phyloP scores from a whole-genome alignment of 805 yeast species.

The Candida broadrunensis region DNA sequence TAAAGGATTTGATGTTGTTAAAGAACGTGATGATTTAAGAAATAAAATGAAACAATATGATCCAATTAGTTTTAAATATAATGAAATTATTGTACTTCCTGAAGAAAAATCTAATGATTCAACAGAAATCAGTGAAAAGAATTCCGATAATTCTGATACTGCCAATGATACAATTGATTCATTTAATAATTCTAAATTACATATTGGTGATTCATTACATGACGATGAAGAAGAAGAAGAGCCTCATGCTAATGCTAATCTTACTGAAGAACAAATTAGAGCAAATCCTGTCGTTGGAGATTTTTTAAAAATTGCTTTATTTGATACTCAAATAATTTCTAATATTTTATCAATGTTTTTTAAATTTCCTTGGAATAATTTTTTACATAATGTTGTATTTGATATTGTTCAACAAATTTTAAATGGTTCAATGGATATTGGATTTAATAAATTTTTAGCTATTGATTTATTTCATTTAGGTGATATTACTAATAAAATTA shows the following conservation, averaged over 20 bases:
- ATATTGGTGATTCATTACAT: slow-evolving; percentile 19
- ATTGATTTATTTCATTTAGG: slow-evolving; percentile 58
- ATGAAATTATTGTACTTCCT: slow-evolving; percentile 40
- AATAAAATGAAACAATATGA: slow-evolving; percentile 39
- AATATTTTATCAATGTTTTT: slow-evolving; percentile 43
- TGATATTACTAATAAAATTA: slow-evolving; percentile 39
- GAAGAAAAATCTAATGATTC: slow-evolving; percentile 8
- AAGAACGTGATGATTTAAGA: slow-evolving; percentile 35
- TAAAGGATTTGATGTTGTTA: slow-evolving; percentile 41
- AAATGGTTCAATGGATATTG: slow-evolving; percentile 48
- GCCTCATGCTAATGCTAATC: slow-evolving; percentile 42
- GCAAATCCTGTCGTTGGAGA: slow-evolving; percentile 45
- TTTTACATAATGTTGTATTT: slow-evolving; percentile 45
- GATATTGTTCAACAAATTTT: slow-evolving; percentile 47
- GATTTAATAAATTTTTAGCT: slow-evolving; percentile 45
- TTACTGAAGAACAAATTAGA: slow-evolving; percentile 41
- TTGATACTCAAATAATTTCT: slow-evolving; percentile 41
- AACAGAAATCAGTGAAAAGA: neutral
- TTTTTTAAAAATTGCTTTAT: slow-evolving; percentile 37
- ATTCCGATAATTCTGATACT: slow-evolving; percentile 5
- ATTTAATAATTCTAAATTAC: slow-evolving; percentile 13
- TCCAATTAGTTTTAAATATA: slow-evolving; percentile 44
- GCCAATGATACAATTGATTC: slow-evolving; percentile 34
- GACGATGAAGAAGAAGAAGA: slow-evolving; percentile 35
- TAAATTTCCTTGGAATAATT: slow-evolving; percentile 47